phyloP scores from a whole-genome alignment of 2,329 filamentous ascomycete genomes.

The Arthrobotrys megalospora region DNA sequence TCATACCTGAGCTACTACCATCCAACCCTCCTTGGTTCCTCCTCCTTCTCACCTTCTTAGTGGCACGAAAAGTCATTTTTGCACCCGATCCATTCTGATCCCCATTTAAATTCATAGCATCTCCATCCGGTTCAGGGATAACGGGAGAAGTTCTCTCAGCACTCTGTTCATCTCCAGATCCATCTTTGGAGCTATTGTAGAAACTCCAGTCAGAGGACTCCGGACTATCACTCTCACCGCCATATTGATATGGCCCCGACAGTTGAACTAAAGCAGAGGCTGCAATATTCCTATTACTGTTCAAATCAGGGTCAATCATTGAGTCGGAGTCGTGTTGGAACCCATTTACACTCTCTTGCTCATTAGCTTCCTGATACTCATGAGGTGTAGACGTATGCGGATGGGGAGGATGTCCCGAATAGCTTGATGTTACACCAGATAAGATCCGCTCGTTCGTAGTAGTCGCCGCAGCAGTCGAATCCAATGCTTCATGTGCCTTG shows the following conservation, averaged over 20 bases:
- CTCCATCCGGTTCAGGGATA: too few species aligned
- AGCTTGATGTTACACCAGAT: background rate
- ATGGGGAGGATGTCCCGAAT: background rate
- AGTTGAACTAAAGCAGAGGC: background rate
- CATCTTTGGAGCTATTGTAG: too few species aligned
- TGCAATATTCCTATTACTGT: background rate
- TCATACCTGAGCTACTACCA: too few species aligned
- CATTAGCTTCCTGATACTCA: background rate
- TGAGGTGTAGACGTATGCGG: too few species aligned
- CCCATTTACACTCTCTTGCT: background rate
- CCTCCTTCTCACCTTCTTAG: too few species aligned
- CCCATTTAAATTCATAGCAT: too few species aligned
- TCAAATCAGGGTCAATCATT: background rate
- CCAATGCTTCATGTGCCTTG: background rate
- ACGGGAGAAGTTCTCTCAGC: too few species aligned
- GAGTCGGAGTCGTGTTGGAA: background rate
- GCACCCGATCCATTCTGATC: too few species aligned
- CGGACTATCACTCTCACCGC: background rate
- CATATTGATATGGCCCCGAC: background rate
- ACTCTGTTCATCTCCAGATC: too few species aligned
- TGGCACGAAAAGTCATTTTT: too few species aligned
- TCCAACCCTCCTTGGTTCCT: too few species aligned
- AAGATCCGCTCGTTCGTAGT: background rate
- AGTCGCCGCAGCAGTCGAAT: background rate
- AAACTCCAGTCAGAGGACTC: too few species aligned